Evolutionary conservation across 2,329 filamentous ascomycete species (phyloP).

Genomic region (Aspergillus pseudoterreus): DNA sequence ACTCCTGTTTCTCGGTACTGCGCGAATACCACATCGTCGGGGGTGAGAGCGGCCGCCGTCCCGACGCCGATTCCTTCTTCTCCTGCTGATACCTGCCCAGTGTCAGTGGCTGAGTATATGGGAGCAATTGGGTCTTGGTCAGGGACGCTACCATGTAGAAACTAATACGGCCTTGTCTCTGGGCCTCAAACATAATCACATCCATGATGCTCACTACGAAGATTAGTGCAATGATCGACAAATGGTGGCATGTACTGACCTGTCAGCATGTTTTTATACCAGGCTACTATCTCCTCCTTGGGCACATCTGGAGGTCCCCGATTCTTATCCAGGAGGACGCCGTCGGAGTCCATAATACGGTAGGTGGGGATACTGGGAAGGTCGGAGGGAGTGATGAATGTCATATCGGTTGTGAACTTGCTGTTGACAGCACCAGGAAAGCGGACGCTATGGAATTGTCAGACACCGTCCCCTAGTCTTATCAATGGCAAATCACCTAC

Average conservation of each 20-base stretch:
- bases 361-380: constrained; percentile 82
- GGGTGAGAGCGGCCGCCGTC: constrained; percentile 75
- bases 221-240: background rate
- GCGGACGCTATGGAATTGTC: constrained; percentile 46
- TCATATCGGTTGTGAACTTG: constrained; percentile 77
- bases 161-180: constrained; percentile 85
- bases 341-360: constrained; percentile 85
- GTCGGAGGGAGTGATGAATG: constrained; percentile 70
- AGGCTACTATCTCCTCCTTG: constrained; percentile 56
- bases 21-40: constrained; percentile 85
- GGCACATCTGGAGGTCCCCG: constrained; percentile 64
- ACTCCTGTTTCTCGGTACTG: constrained; percentile 95
- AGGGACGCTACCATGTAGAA: constrained; percentile 80
- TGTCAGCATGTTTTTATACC: constrained; percentile 64
- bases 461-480: background rate
- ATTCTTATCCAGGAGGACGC: constrained; percentile 70
- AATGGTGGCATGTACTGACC: constrained; percentile 31
- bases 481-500: constrained; percentile 37
- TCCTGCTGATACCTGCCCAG: constrained; percentile 64
- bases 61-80: constrained; percentile 94
- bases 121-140: no score
- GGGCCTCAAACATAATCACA: constrained; percentile 95
- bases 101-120: background rate
- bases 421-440: constrained; percentile 97
- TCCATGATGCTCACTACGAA: constrained; percentile 76